Evolutionary conservation across 225 moss, liverwort and hornwort genomes (phyloP), one percentile per base, ranked within the genome.

Genomic region (Neckera pumila): DNA sequence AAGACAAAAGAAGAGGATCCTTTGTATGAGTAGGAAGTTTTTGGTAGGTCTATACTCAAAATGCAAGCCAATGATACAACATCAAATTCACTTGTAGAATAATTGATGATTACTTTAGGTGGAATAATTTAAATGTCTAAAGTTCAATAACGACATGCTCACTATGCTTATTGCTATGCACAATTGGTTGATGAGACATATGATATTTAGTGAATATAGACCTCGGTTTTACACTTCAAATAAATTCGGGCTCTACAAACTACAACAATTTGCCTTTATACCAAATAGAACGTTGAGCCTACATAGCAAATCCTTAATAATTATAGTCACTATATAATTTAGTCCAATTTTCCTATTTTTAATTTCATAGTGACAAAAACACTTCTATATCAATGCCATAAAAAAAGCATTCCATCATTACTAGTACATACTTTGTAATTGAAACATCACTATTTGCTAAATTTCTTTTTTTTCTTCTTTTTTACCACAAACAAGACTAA

Each of bases 61-160:
- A 11, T 12, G 5, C 12, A 75, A 31, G 12, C 7, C 30, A 75
- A 4, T 12, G 20, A 1, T 4, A 75, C 31, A 31, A 49, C 31
- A 33, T 19, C 11, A 31, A 19, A 1, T 49, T 49, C 12, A 75
- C 19, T 49, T 75, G 7, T 75, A 49, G 7, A 49, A 2, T 47
- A 47, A 13, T 40, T 31, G 6, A 18, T 53, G 20, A 7, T 76
- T 33, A 33, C 8, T 53, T 14, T 14, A 22, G 6, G 53, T 51
- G 15, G 2, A 22, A n/a, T 56, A 56, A n/a, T 2, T 56, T 4
- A 17, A 57, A 57, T 56, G 10, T 56, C 26, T 23, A 11, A 16
- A 26, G 16, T 78, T 78, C n/a, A 56, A 11, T 4, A n/a, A 38
- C 2, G 0, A 56, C 0, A 13, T 0, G 1, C 9, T 53, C 2